Conservation (phyloP, 305 asterid genomes). For the Petunia hybrid region DNA sequence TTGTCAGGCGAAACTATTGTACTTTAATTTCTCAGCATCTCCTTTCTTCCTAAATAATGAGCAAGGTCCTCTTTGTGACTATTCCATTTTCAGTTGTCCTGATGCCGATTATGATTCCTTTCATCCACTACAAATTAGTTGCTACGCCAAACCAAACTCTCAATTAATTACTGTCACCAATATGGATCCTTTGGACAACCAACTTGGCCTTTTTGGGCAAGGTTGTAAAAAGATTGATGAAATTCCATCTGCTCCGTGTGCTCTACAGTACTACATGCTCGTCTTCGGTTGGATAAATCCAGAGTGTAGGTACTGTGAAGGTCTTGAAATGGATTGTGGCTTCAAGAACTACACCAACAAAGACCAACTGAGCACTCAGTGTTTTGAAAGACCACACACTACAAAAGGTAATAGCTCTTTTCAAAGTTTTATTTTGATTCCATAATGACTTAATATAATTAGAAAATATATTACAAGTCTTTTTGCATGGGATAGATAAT, state of each 20-base stretch:
- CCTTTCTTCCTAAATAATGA: slow-evolving; percentile 17
- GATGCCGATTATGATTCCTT: background rate
- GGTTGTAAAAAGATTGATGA: background rate
- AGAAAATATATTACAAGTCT: too few relatives aligned
- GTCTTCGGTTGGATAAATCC: background rate
- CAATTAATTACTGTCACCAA: too few relatives aligned
- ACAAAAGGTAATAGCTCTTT: slow-evolving; percentile 10
- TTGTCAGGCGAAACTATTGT: slow-evolving; percentile 32
- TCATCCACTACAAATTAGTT: background rate
- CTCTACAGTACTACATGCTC: too few relatives aligned
- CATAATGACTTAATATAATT: background rate
- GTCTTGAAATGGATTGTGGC: background rate
- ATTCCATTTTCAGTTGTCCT: slow-evolving; percentile 42
- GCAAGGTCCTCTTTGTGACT: background rate
- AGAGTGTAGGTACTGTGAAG: background rate
- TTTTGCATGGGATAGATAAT: too few relatives aligned
- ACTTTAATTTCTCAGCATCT: slow-evolving; percentile 33
- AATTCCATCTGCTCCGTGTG: background rate
- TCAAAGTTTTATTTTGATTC: background rate
- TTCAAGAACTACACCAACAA: background rate
- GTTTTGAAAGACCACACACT: background rate
- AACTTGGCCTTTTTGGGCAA: too few relatives aligned
- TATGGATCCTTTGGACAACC: too few relatives aligned
- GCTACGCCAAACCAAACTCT: background rate
- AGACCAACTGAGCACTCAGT: background rate